Percentiles rank a stretch among this genome's conserved stretches.
These are phyloP conservation scores for Croton laevigatus DNA, from an alignment of 441 rosid genomes.

Conservation along the genomic window DNA sequence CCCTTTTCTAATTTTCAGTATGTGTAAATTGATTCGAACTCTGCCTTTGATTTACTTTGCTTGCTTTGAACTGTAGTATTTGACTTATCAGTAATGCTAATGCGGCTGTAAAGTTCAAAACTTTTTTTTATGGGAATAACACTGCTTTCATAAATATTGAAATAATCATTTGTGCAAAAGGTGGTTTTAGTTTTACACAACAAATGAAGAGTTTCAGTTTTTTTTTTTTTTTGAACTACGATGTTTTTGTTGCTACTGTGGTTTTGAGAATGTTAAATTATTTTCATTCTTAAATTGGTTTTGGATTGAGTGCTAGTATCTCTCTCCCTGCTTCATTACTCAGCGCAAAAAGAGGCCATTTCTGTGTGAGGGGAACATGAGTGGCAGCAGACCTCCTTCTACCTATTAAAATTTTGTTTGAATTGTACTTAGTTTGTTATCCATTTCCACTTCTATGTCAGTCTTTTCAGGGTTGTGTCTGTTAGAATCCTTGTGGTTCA, in stretches of 20 bases:
- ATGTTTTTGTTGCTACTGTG: background rate
- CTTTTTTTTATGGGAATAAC: too few species aligned
- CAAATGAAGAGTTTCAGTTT: background rate
- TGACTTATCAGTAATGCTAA: too few species aligned
- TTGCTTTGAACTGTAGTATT: too few species aligned
- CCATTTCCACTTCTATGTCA: too few species aligned
- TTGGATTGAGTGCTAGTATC: background rate
- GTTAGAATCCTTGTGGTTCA: background rate
- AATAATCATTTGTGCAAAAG: background rate
- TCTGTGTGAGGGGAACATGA: background rate
- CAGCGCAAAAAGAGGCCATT: slow-evolving; percentile 3
- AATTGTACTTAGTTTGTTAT: background rate
- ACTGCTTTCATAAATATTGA: too few species aligned
- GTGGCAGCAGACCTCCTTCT: background rate
- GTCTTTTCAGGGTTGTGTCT: background rate
- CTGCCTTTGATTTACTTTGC: too few species aligned
- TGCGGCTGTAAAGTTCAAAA: too few species aligned
- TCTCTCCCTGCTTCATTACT: slow-evolving; percentile 1
- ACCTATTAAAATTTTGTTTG: slow-evolving; percentile 1
- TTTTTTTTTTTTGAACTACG: background rate
- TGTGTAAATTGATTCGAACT: too few species aligned
- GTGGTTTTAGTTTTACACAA: background rate
- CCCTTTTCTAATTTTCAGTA: too few species aligned
- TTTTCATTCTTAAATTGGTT: slow-evolving; percentile 1
- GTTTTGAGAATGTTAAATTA: background rate